phyloP scores from a whole-genome alignment of 73 alveolate species.

The Paraurostyla sp. region DNA sequence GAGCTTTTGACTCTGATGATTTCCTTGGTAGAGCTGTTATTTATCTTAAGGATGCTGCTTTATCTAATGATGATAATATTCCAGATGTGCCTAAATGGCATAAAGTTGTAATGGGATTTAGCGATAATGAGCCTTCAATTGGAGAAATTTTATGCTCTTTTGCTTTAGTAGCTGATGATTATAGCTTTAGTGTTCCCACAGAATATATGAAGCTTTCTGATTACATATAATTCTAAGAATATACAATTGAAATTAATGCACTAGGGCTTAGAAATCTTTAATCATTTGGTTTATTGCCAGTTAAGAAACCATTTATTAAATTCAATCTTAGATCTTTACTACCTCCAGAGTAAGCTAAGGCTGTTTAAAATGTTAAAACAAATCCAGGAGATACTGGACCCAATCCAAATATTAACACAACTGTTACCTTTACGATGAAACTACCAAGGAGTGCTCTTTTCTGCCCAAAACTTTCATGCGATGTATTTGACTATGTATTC shows the following conservation, averaged over 20 bases:
- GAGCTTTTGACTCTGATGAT: constrained; percentile 74
- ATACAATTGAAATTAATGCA: constrained; percentile 86
- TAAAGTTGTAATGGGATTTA: constrained; percentile 87
- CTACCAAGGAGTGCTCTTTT: constrained; percentile 90
- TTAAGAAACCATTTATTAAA: constrained; percentile 93
- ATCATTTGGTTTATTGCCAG: constrained; percentile 92
- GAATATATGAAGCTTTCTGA: background rate
- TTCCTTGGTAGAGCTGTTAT: constrained; percentile 87
- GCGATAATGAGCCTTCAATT: constrained; percentile 78
- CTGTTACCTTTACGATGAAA: constrained; percentile 84
- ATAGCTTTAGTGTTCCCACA: constrained; percentile 56
- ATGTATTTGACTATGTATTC: constrained; percentile 75
- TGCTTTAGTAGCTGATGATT: constrained; percentile 74
- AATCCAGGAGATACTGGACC: constrained; percentile 97
- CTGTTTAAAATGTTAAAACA: constrained; percentile 84
- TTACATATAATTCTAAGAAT: constrained; percentile 64
- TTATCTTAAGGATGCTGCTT: constrained; percentile 75
- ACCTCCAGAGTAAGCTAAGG: constrained; percentile 74
- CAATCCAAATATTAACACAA: constrained; percentile 95
- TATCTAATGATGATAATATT: constrained; percentile 53
- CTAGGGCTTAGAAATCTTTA: constrained; percentile 90
- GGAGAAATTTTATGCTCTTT: constrained; percentile 89
- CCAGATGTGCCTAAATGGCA: constrained; percentile 92
- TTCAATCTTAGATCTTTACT: constrained; percentile 85
- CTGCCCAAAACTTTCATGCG: constrained; percentile 74